Base-by-base conservation (phyloP, 352 stramenopile genomes). In the Globisporangium nodosum region DNA sequence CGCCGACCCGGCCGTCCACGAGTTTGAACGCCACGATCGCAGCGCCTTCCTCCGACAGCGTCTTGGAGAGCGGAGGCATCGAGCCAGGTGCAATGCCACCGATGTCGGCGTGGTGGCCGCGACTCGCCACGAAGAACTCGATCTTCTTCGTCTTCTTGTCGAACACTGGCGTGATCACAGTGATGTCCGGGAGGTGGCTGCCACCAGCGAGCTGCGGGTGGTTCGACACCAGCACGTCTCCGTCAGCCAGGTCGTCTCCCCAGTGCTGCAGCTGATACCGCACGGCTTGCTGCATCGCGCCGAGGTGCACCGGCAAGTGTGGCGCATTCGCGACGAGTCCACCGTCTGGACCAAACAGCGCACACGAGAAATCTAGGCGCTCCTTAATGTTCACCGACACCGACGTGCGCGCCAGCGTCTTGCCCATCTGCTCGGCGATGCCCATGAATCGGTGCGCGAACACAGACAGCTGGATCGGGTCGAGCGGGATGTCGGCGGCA, bases 311-410 rank as follows among this genome's bases (percentile, higher is more conserved):
- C 11, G 97, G 97, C 46, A 99, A 87, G 69, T 99, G 97, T 6
- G 97, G 97, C 4, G 97, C 97, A 72, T 99, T 99, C 0, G 97
- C 97, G 11, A 99, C 97, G n/a, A 99, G 77, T n/a, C 96, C 97
- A 49, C 97, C 97, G 47, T 98, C 86, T 8, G 91, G 88, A 27
- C 96, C 97, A 73, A 99, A 99, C 16, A 99, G 76, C 21, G 97
- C 97, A 58, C 97, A 99, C 2, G 92, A 98, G 69, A 99, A 99
- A 64, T 99, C 97, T 11, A 99, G 78, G 15, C 97, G 83, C 70
- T 99, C 97, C 71, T 99, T 99, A 70, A 99, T 99, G 67, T 99
- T 99, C 52, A 99, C 97, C 30, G 92, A 98, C 56, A 98, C 92
- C 0, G 88, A 97, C 3, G 96, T 99, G 16, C 96, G 81, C 56